Base-by-base conservation (phyloP, 768 basidiomycete genomes). In the Candolleomyces aberdarensis region DNA sequence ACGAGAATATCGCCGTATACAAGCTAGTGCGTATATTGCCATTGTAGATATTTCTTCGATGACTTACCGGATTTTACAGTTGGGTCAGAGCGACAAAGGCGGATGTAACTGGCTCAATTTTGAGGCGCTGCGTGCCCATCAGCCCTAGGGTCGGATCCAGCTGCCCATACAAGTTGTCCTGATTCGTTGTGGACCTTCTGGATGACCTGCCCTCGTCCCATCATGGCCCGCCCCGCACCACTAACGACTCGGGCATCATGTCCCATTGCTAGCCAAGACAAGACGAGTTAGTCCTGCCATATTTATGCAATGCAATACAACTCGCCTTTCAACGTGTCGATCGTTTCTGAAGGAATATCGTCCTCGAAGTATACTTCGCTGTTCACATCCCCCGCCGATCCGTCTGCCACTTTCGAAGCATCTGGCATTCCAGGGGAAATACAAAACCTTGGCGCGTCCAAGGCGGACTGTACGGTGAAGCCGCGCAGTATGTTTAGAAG, bases 401-500 rank as follows among this genome's bases (percentile, higher is more conserved):
- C 36, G 11, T 36, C 36, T 36, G 29, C 32, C 52, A 15, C 6
- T 20, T n/a, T 31, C 52, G 40, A 31, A 26, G 74, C 71, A 63
- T 89, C 86, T 0, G 92, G 89, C 59, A 81, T 82, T 26, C 90
- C 91, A 17, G 93, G 85, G 14, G 94, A 95, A 60, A 98, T 98
- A 70, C 96, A 98, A 77, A 98, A 97, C 14, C 96, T 86, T 9
- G 96, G 96, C 0, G 94, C 90, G 73, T 98, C 96, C 41, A 99
- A 83, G 14, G 95, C 92, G 3, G 92, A 86, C 75, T 99, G 97
- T 0, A 87, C 83, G 2, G 87, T 90, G 72, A 86, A 92, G 2
- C 96, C 96, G 50, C 94, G 84, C 29, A 98, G 81, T 56, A 97
- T 83, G 70, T 95, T 97, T 31, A 98, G 74, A 26, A 98, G 79